Base-by-base conservation (phyloP, 768 basidiomycete species). In the Boletus pseudo-olivaceus region DNA sequence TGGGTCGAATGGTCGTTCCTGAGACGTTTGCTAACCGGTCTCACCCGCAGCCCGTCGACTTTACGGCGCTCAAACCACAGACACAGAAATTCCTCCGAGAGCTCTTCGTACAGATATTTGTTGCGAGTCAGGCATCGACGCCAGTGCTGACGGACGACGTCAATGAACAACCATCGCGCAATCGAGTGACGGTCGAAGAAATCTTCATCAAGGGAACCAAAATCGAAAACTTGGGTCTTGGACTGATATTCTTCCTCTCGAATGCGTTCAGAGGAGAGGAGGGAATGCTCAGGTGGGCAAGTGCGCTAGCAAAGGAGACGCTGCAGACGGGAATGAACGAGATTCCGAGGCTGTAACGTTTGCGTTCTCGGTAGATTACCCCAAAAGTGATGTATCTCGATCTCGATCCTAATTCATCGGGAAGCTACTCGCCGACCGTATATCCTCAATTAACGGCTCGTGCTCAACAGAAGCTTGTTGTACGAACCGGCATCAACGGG, bases 181-280 rank as follows among this genome's bases (percentile, higher is more conserved):
- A 85, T 63, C 79, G 84, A 39, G 75, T 76, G 20, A 66, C 82
- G 3, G 66, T 96, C 7, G 90, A 96, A 68, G 84, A 88, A 52
- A 79, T 93, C 0, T 88, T 95, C 68, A 76, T 87, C 64, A 93
- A 90, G 65, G 84, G 83, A 0, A 78, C 85, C 10, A 78, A 82
- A 42, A 73, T 86, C 23, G 78, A 84, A 54, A 73, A 79, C 15
- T 75, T 97, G 40, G 82, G 87, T 0, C 82, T 87, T 66, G 94
- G 95, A 0, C 66, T 94, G 51, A 72, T 85, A 17, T 90, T 85
- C 66, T 90, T 92, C 68, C 63, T 96, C 35, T 69, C 73, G 62
- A 78, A 56, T 62, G 73, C 64, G 48, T 75, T 65, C 75, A 78
- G 59, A 62, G 62, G 65, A 40, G 75, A 71, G 33, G 63, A 71